Evolutionary conservation across 495 filamentous ascomycete species (phyloP).

Genomic region (Podospora pseudopauciseta): DNA sequence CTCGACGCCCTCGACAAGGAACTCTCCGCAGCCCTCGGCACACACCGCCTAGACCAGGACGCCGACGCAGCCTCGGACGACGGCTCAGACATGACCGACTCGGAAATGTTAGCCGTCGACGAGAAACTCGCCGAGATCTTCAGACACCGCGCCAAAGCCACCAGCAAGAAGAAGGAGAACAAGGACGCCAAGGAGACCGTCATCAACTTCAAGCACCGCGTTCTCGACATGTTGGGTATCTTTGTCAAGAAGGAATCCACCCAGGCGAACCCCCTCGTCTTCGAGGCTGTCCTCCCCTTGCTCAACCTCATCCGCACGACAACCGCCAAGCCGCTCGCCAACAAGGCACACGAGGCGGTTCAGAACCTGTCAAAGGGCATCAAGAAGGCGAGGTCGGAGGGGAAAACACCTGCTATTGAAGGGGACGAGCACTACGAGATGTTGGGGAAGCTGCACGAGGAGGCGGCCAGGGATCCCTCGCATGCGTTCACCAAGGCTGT

Average conservation of each 20-base stretch:
- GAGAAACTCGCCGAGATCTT: conserved; percentile 78
- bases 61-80: conserved; percentile 51
- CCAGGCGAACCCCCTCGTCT: conserved; percentile 56
- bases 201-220: conserved; percentile 89
- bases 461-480: conserved; percentile 58
- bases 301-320: conserved; percentile 50
- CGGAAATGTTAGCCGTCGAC: conserved; percentile 91
- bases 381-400: conserved; percentile 48
- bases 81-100: conserved; percentile 83
- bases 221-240: conserved; percentile 81
- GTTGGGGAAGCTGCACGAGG: conserved; percentile 64
- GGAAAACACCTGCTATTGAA: conserved; percentile 31
- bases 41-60: conserved; percentile 54
- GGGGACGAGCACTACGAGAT: conserved; percentile 48
- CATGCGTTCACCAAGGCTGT: conserved; percentile 49
- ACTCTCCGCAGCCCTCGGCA: conserved; percentile 68
- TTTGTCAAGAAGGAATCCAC: conserved; percentile 76
- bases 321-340: conserved; percentile 64
- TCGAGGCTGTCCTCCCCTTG: conserved; percentile 64
- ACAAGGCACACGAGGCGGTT: conserved; percentile 67
- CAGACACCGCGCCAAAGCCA: conserved; percentile 57
- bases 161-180: conserved; percentile 70
- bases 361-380: conserved; percentile 65
- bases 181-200: conserved; percentile 86
- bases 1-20: conserved; percentile 70